A percentile compares a stretch with the other conserved stretches of the same genome.
These are phyloP conservation scores for Leavenworthia alabamica DNA, from an alignment of 345 rosid species.

Conservation along the genomic window DNA sequence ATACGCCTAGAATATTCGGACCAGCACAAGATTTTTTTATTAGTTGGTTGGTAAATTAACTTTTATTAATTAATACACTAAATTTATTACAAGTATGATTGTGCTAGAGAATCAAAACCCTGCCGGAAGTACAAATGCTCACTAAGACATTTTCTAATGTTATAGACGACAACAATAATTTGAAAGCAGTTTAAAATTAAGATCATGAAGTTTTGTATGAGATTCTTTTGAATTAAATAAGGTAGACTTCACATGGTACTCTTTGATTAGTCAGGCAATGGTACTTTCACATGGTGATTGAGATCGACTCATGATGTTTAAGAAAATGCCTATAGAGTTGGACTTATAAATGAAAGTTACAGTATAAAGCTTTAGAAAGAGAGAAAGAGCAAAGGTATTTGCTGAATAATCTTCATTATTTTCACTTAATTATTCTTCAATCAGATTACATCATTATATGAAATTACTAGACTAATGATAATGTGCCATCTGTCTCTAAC, in stretches of 20 bases:
- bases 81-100: constrained; percentile 6
- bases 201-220: not conserved
- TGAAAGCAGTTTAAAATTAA: not conserved
- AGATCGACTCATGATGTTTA: not conserved
- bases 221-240: not conserved
- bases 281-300: not conserved
- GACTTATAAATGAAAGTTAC: no score
- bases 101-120: constrained; percentile 5
- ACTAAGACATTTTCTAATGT: not conserved
- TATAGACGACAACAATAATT: not conserved
- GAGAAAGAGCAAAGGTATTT: no score
- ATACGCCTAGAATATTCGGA: constrained; percentile 14
- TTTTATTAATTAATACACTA: constrained; percentile 11
- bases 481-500: no score
- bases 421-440: no score
- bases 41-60: constrained; percentile 3
- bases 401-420: no score
- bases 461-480: no score
- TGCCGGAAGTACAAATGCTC: constrained; percentile 14
- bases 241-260: not conserved
- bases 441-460: no score
- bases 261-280: not conserved
- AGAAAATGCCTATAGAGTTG: not conserved
- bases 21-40: constrained; percentile 3
- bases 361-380: no score